Base-by-base conservation (phyloP, 176 grass and related monocot species). In the Triticum dicoccoides region DNA sequence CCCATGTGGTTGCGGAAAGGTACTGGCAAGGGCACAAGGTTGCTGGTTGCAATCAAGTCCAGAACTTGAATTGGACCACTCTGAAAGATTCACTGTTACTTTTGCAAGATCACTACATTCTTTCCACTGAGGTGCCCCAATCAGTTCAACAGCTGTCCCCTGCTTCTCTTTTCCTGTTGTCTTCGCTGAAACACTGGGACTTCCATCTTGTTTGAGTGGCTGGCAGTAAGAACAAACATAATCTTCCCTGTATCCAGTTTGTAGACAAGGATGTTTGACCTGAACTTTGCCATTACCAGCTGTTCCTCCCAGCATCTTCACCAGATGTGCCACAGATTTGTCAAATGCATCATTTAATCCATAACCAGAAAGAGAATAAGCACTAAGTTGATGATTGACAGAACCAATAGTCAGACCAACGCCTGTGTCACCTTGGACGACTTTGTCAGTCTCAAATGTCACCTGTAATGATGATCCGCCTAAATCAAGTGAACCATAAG, bases 291-390 rank as follows among this genome's bases (percentile, higher is more conserved):
- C 84, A 59, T 83, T 88, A 62, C 29, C 90, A 86, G 87, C 38
- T 72, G 69, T 37, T 76, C 33, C 75, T 84, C 88, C 84, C 8
- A 82, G 62, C 18, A 52, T 90, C 86, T 91, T 96, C 61, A 92
- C 63, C 86, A 98, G 88, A 94, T 96, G 62, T 18, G 94, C 94
- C 25, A 98, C 94, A 20, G 97, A 96, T 88, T 94, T 98, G 76
- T 94, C 97, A 87, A 98, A 98, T 81, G 97, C 97, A 88, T 98
- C 97, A 89, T 98, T 98, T 65, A 98, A 79, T 73, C 97, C 97
- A 93, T 98, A 98, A 56, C 97, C 97, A 32, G 88, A 89, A 70
- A 98, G 89, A 92, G 97, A 98, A 93, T 96, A 98, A 76, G 97
- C 97, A 87, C 83, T 94, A 64, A 98, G 92, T 63, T 96, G 89